These are phyloP conservation scores for Phaeomoniella chlamydospora DNA, from an alignment of 2,329 filamentous ascomycete species.

Conservation along the genomic window DNA sequence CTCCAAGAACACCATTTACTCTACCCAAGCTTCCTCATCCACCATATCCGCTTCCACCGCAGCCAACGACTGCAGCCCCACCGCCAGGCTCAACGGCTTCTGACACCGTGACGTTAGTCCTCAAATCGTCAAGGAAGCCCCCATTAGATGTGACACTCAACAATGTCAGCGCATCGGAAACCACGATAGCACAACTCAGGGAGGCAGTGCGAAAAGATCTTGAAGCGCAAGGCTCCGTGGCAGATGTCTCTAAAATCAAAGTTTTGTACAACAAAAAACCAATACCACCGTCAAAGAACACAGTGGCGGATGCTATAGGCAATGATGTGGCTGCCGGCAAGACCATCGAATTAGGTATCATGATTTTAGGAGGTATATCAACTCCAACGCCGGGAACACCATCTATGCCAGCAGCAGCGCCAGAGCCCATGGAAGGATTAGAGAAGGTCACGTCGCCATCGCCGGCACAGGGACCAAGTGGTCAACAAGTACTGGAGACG, in stretches of 20 bases:
- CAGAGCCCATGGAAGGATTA: conserved; percentile 9
- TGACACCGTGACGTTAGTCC: conserved; percentile 34
- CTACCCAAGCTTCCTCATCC: conserved; percentile 28
- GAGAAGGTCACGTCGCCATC: conserved; percentile 18
- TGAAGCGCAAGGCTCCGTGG: conserved; percentile 19
- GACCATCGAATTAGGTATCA: conserved; percentile 64
- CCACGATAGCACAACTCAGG: conserved; percentile 70
- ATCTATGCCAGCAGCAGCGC: conserved; percentile 6
- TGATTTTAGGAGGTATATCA: conserved; percentile 65
- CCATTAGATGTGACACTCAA: conserved; percentile 53
- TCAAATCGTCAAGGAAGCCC: conserved; percentile 68
- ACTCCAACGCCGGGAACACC: conserved; percentile 15
- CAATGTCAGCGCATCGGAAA: conserved; percentile 45
- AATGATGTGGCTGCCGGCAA: conserved; percentile 34
- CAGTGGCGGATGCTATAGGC: conserved; percentile 56
- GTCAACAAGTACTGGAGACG: conserved; percentile 46
- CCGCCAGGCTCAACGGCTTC: conserved; percentile 8
- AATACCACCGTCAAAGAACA: conserved; percentile 51
- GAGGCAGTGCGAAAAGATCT: conserved; percentile 49
- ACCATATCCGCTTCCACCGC: conserved; percentile 27
- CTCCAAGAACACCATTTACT: conserved; percentile 41
- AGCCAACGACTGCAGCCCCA: conserved; percentile 15
- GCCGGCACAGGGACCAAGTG: conserved; percentile 38
- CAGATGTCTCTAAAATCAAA: conserved; percentile 60
- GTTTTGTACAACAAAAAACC: conserved; percentile 81